These are phyloP conservation scores for Coix lacrymajobi DNA, from an alignment of 176 grass and related monocot species.

Conservation along the genomic window DNA sequence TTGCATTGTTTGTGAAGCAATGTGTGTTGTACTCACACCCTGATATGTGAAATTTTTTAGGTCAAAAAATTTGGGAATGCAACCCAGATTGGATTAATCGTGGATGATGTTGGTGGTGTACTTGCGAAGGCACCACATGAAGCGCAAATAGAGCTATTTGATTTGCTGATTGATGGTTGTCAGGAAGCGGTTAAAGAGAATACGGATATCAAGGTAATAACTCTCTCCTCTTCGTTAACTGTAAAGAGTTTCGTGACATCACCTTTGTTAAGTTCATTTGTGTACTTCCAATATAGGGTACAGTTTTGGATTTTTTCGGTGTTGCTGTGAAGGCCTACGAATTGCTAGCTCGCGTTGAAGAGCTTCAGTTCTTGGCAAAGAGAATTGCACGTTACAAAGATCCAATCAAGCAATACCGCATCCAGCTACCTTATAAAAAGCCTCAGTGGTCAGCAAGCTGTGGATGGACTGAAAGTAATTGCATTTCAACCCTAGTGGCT, in stretches of 20 bases:
- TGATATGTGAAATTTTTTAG: slow-evolving; percentile 34
- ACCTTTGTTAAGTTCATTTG: slow-evolving; percentile 10
- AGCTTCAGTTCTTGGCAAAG: slow-evolving; percentile 91
- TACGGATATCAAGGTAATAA: slow-evolving; percentile 73
- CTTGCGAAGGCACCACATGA: slow-evolving; percentile 64
- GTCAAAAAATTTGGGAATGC: slow-evolving; percentile 93
- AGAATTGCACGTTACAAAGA: slow-evolving; percentile 96
- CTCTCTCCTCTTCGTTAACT: background rate
- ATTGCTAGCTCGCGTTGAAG: slow-evolving; percentile 80
- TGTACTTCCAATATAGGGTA: slow-evolving; percentile 56
- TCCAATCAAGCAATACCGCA: slow-evolving; percentile 88
- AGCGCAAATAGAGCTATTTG: slow-evolving; percentile 83
- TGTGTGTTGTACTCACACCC: slow-evolving; percentile 16
- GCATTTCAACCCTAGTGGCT: slow-evolving; percentile 24
- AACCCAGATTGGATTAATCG: slow-evolving; percentile 78
- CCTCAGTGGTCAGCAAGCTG: slow-evolving; percentile 99
- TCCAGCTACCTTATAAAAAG: slow-evolving; percentile 87
- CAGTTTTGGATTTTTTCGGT: slow-evolving; percentile 95
- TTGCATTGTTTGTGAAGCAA: slow-evolving; percentile 6
- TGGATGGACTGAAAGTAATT: slow-evolving; percentile 91
- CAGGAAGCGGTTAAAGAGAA: slow-evolving; percentile 88
- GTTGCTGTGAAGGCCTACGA: slow-evolving; percentile 88
- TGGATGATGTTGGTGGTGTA: slow-evolving; percentile 78
- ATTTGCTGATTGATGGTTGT: slow-evolving; percentile 84
- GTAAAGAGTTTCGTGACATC: background rate